Conservation (phyloP, 164 flowering plant genomes). For the Nymphaea colorata region DNA sequence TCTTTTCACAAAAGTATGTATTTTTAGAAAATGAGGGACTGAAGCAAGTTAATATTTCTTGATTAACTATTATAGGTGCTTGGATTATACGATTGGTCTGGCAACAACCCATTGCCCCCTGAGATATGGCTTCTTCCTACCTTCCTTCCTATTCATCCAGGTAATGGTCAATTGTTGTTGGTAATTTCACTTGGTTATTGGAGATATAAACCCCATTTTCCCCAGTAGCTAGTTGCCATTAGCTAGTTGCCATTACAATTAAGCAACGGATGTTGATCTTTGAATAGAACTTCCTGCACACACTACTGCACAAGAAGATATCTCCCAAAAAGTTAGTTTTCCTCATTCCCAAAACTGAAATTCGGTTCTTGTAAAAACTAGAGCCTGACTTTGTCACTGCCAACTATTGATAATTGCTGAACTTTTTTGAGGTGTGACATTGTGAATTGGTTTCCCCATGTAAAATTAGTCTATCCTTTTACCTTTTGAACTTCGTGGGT, state of each 20-base stretch:
- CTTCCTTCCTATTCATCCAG: conserved; percentile 42
- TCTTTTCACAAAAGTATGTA: no score
- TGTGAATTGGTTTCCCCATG: no score
- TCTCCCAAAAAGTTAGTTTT: no score
- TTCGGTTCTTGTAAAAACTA: not conserved
- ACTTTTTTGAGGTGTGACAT: no score
- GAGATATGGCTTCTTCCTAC: conserved; percentile 50
- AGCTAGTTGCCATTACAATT: not conserved
- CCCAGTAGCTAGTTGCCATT: not conserved
- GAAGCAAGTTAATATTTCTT: no score
- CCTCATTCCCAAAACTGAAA: no score
- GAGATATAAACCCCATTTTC: not conserved
- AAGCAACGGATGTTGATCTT: not conserved
- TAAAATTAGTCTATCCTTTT: no score
- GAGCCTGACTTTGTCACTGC: not conserved
- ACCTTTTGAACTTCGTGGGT: no score
- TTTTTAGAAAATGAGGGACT: no score
- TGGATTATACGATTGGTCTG: conserved; percentile 59
- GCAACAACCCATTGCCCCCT: conserved; percentile 61
- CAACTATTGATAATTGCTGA: no score
- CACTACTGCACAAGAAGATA: not conserved
- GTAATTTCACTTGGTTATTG: not conserved
- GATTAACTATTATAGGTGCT: conserved; percentile 25
- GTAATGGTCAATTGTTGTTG: conserved; percentile 8
- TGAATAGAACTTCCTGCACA: not conserved